Base-by-base conservation (phyloP, 2,329 filamentous ascomycete genomes). In the Scedosporium dehoogii region DNA sequence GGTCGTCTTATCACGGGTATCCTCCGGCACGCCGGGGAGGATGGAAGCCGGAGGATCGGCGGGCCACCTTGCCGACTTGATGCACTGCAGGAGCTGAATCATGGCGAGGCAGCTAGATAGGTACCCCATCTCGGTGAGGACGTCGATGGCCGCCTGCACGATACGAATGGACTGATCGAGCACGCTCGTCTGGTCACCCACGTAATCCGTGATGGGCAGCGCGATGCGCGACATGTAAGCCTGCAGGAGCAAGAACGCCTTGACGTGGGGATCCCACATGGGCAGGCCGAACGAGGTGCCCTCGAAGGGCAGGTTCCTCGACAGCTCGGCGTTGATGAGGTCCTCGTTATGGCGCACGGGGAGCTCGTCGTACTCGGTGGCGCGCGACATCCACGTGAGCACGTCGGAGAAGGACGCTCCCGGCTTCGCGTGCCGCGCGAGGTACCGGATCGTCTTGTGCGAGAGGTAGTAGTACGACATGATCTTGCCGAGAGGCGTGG, bases 381-480 rank as follows among this genome's bases (percentile, higher is more conserved):
- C 94, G 60, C 87, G 85, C 65, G 88, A 93, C 86, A 99, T 94
- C 93, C 92, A 97, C 4, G 87, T 86, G 1, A 99, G 80, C 0
- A 87, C 91, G 67, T 97, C 90, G 10, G 87, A 81, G 71, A 99
- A 96, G 1, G 82, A 85, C 1, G 90, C 91, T 18, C 86, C 78
- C 0, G 86, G 83, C 69, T 90, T 93, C 25, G 89, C 90, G 67
- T 93, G 83, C 57, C 85, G 81, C 66, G 90, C 85, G 6, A 99
- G 83, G 69, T 91, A 87, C 1, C 94, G 90, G 69, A 99, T 92
- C 0, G 94, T 99, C 75, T 90, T 90, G 77, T 99, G 94, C 0
- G 92, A 96, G 58, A 94, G 86, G 72, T 99, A 99, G 81, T 99
- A 99, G 80, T 97, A 99, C 73, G 90, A 96, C 91, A 97, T 97